phyloP scores from a whole-genome alignment of 352 stramenopile species.

The Phytophthora agathidicida region DNA sequence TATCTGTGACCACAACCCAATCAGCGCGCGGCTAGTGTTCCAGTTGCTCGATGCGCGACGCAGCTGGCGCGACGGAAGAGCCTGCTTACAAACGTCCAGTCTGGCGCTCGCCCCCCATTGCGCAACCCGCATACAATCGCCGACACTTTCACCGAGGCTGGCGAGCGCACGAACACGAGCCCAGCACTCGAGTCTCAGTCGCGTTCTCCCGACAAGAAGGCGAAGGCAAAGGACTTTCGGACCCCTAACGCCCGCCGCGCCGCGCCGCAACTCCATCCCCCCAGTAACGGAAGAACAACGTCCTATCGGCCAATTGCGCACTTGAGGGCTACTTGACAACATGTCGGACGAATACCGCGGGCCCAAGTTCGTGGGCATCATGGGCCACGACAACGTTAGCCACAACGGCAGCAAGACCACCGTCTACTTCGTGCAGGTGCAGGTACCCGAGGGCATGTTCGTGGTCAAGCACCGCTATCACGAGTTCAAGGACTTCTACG shows the following conservation, averaged over 20 bases:
- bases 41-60: slow-evolving; percentile 20
- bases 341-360: slow-evolving; percentile 57
- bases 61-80: slow-evolving; percentile 34
- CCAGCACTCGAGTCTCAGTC: slow-evolving; percentile 24
- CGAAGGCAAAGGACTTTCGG: slow-evolving; percentile 15
- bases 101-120: slow-evolving; percentile 8
- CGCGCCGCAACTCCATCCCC: too few species aligned
- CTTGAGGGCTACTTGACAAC: slow-evolving; percentile 49
- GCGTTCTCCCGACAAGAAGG: slow-evolving; percentile 33
- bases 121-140: slow-evolving; percentile 26
- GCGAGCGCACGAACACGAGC: too few species aligned
- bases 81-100: slow-evolving; percentile 15
- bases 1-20: slow-evolving; percentile 8
- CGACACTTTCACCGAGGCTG: slow-evolving; percentile 17
- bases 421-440: slow-evolving; percentile 86
- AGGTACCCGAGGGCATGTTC: slow-evolving; percentile 77
- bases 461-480: slow-evolving; percentile 87
- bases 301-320: too few species aligned
- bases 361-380: slow-evolving; percentile 85
- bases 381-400: slow-evolving; percentile 87
- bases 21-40: slow-evolving; percentile 25
- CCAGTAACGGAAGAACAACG: too few species aligned
- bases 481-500: slow-evolving; percentile 89
- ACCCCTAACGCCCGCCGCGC: too few species aligned
- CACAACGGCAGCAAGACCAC: slow-evolving; percentile 89